Percentiles rank a stretch among this genome's conserved stretches.
Conservation (phyloP, 257 asterid genomes). For the Anisodus acutangulus region DNA sequence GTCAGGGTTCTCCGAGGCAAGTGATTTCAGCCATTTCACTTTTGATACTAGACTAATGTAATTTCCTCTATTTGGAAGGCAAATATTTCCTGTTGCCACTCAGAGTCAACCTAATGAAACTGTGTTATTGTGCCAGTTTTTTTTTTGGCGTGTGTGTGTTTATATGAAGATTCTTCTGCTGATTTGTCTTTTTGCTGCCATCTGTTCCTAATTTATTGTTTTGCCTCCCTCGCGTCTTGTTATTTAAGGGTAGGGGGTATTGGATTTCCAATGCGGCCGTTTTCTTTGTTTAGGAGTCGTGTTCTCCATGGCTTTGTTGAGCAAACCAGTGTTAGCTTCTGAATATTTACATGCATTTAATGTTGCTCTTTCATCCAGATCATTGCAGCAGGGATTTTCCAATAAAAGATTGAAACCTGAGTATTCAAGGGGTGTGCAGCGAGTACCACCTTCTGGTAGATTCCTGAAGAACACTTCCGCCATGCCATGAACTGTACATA, state of each 20-base stretch:
- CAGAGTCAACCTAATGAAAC: background rate
- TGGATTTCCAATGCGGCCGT: background rate
- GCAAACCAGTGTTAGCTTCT: background rate
- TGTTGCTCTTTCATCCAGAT: slow-evolving; percentile 47
- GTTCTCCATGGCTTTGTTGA: slow-evolving; percentile 19
- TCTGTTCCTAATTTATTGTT: slow-evolving; percentile 1
- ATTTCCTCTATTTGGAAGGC: slow-evolving; percentile 2
- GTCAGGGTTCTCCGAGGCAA: slow-evolving; percentile 86
- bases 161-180: background rate
- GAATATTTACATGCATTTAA: slow-evolving; percentile 17
- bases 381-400: slow-evolving; percentile 71
- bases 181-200: slow-evolving; percentile 14
- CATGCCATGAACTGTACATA: slow-evolving; percentile 48
- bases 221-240: background rate
- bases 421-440: slow-evolving; percentile 58
- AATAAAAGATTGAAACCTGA: slow-evolving; percentile 74
- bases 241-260: background rate
- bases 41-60: background rate
- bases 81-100: background rate
- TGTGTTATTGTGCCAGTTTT: no score
- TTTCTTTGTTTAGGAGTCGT: background rate
- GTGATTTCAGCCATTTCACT: slow-evolving; percentile 39
- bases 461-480: slow-evolving; percentile 62
- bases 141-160: no score
- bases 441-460: slow-evolving; percentile 64